Evolutionary conservation across 1,284 basidiomycete genomes (phyloP), one percentile per base, ranked within the genome.

Genomic region (Exobasidium cylindrosporum): DNA sequence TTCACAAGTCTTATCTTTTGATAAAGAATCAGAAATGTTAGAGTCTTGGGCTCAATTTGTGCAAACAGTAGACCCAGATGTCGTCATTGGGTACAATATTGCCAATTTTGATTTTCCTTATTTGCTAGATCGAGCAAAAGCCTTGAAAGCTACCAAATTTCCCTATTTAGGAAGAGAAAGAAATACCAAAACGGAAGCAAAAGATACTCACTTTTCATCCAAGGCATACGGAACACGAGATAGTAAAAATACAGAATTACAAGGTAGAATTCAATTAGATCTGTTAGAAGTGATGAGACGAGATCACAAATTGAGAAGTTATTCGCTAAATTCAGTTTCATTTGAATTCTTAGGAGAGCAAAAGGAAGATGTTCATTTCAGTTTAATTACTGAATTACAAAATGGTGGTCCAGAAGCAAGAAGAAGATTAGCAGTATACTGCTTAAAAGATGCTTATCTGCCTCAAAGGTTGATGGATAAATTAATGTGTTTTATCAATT

Each of bases 401-500:
- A 79, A 79, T 46, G 70, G 73, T 10, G 76, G 76, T 5, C 77
- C 77, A 3, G 77, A 79, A 57, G 67, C 76, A 45, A 69, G 77
- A n/a, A 67, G 77, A 17, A 73, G 77, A 30, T 60, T 79, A 23
- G 77, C 77, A 0, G 72, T 79, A 24, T 79, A 79, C 66, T 79
- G 77, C 64, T 63, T 79, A 49, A 79, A 79, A 58, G 77, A 79
- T 57, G 77, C 77, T n/a, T 79, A 79, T 53, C 69, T 79, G 11
- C 77, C 77, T 7, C 77, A 79, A 61, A 66, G 77, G 13, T 65
- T 79, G 40, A 73, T 79, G 73, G 77, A 79, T 68, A 77, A 77
- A 67, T 70, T 79, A 49, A 79, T 79, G 77, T 79, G 76, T 56
- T 74, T 79, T 65, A 78, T 79, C 70, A 79, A 79, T 63, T 79